Conservation (phyloP, 768 basidiomycete species). For the Macrolepiota dolichaula region DNA sequence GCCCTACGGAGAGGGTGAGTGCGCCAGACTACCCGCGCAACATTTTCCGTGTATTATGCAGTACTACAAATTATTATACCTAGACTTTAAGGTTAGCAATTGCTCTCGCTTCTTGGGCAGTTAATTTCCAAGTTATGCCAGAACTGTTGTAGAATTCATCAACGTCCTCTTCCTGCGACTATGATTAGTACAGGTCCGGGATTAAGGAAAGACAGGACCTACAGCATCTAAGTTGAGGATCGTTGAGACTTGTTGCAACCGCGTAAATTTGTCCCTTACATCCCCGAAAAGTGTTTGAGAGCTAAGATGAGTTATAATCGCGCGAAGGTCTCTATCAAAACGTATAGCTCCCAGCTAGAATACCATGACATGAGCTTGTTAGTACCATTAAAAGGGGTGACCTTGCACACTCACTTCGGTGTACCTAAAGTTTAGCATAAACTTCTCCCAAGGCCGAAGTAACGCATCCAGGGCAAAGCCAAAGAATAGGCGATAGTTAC, state of each 20-base stretch:
- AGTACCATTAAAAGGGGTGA: too few species aligned
- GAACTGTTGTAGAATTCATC: conserved; percentile 94
- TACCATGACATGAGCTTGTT: not conserved
- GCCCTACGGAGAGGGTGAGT: conserved; percentile 72
- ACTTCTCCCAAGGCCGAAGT: conserved; percentile 95
- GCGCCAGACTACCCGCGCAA: not conserved
- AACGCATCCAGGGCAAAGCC: conserved; percentile 81
- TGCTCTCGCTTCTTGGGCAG: conserved; percentile 69
- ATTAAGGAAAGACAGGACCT: conserved; percentile 22
- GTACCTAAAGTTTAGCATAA: conserved; percentile 73
- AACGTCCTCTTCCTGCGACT: conserved; percentile 81
- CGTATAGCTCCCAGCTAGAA: conserved; percentile 89
- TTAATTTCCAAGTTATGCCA: conserved; percentile 86
- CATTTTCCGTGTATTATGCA: conserved; percentile 3
- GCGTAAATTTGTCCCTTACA: conserved; percentile 85
- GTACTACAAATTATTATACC: conserved; percentile 6
- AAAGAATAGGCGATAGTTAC: conserved; percentile 85
- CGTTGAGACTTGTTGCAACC: conserved; percentile 91
- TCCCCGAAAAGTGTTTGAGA: conserved; percentile 90
- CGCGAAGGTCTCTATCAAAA: conserved; percentile 88
- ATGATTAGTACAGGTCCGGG: not conserved
- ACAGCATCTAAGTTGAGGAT: conserved; percentile 85
- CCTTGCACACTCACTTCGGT: conserved; percentile 62
- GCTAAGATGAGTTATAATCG: conserved; percentile 78
- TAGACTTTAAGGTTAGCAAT: conserved; percentile 59